Base-by-base conservation (phyloP, 768 basidiomycete species). In the Trametes villosa region DNA sequence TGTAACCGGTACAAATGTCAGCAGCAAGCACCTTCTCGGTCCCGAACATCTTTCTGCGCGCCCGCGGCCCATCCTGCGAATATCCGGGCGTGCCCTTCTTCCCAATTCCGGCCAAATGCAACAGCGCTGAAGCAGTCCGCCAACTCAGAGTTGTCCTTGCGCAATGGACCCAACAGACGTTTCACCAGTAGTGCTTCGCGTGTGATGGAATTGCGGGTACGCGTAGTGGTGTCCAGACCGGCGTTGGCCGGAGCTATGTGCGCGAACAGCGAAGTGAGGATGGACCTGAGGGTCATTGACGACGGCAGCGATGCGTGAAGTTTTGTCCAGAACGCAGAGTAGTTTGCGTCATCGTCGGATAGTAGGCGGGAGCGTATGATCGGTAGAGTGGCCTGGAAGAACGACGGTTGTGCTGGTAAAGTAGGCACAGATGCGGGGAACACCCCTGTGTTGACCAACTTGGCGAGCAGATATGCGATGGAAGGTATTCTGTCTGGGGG, bases 41-140 rank as follows among this genome's bases (percentile, higher is more conserved):
- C 67, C 75, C 73, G 1, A 68, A 73, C 58, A 34, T 65, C 77
- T 62, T 76, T 68, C 13, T 70, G 65, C 8, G 77, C 74, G 9
- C 81, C 83, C 3, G 81, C 86, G 2, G 85, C 68, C 92, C 92
- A 95, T 60, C 86, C 86, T 0, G 86, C 81, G 58, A 91, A 86
- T 30, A 89, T 77, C 31, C 88, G 80, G 24, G 85, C 83, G 60
- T 85, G 74, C 7, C 77, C 78, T 65, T 85, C 78, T 53, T 73
- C 72, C 88, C 91, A 94, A 11, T 81, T 79, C 34, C 83, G 83
- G 9, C 77, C 76, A 9, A 88, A 64, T 3, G 87, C 74, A 2
- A 87, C 76, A 2, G 82, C 80, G 1, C 75, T 65, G n/a, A 71
- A 69, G 46, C 72, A 73, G 54, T 86, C 79, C 82, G 85, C 86